These are phyloP conservation scores for Wickerhamiella azyma DNA, from an alignment of 805 yeast genomes.

Conservation along the genomic window DNA sequence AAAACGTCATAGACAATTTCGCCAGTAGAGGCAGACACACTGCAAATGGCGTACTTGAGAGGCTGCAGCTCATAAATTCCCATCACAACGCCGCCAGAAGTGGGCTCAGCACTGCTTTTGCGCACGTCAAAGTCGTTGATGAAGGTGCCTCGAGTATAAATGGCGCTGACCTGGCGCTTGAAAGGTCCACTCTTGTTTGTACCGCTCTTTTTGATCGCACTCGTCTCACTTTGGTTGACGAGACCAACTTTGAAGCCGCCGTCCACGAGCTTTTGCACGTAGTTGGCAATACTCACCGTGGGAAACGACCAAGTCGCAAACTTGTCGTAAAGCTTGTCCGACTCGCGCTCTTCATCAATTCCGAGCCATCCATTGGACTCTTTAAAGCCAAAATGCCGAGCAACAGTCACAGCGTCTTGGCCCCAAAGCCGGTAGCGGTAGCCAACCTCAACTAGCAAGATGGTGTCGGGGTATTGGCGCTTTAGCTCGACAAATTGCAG, in stretches of 20 bases:
- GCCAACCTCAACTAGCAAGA: slow-evolving; percentile 78
- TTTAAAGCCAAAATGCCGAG: slow-evolving; percentile 41
- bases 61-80: slow-evolving; percentile 14
- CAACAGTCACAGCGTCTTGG: slow-evolving; percentile 61
- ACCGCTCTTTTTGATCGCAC: slow-evolving; percentile 49
- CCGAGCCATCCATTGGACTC: slow-evolving; percentile 54
- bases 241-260: slow-evolving; percentile 74
- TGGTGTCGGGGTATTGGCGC: slow-evolving; percentile 42
- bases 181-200: slow-evolving; percentile 46
- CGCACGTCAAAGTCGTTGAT: slow-evolving; percentile 38
- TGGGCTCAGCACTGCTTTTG: not conserved
- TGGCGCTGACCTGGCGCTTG: slow-evolving; percentile 50
- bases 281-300: slow-evolving; percentile 55
- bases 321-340: slow-evolving; percentile 37
- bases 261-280: slow-evolving; percentile 57
- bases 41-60: slow-evolving; percentile 35
- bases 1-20: slow-evolving; percentile 62
- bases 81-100: slow-evolving; percentile 21
- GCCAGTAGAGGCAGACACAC: slow-evolving; percentile 62
- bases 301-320: slow-evolving; percentile 85
- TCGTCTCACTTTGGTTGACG: slow-evolving; percentile 72
- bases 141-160: slow-evolving; percentile 75
- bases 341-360: slow-evolving; percentile 36
- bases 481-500: slow-evolving; percentile 62
- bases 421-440: slow-evolving; percentile 83